Percentiles rank a stretch among this genome's conserved stretches.
phyloP scores from a whole-genome alignment of 306 rosid species.

The Ochetophila trinervis region DNA sequence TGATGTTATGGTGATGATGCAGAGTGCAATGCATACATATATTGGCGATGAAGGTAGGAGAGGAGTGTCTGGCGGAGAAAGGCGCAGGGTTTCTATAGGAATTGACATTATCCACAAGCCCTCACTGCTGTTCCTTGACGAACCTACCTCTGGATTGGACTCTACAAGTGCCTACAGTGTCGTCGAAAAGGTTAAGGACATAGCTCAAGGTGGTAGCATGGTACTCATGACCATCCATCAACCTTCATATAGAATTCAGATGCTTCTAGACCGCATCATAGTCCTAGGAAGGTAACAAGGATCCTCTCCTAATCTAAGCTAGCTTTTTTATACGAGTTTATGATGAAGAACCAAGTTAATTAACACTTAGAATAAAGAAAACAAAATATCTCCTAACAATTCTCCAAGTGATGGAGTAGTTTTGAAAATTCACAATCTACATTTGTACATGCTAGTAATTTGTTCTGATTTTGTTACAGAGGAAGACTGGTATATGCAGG shows the following conservation, averaged over 20 bases:
- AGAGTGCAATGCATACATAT: conserved; percentile 73
- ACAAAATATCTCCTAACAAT: no score
- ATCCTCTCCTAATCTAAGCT: background rate
- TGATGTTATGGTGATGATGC: conserved; percentile 10
- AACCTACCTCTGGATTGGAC: conserved; percentile 93
- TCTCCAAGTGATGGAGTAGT: no score
- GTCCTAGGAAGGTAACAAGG: conserved; percentile 71
- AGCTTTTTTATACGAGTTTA: background rate
- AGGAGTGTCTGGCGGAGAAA: conserved; percentile 91
- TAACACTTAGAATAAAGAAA: no score
- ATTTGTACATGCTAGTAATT: background rate
- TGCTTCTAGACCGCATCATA: conserved; percentile 66
- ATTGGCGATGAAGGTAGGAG: conserved; percentile 82
- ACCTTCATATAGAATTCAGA: conserved; percentile 82
- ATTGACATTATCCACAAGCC: conserved; percentile 85
- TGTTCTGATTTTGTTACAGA: conserved; percentile 36
- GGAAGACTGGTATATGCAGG: conserved; percentile 78
- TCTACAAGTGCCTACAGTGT: conserved; percentile 86
- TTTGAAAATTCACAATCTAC: no score
- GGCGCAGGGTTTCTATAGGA: conserved; percentile 82
- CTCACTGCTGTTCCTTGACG: conserved; percentile 72
- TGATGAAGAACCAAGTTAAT: no score
- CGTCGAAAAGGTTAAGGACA: conserved; percentile 83
- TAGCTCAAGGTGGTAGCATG: conserved; percentile 79
- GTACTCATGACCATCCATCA: conserved; percentile 92